Evolutionary conservation across 805 yeast genomes (phyloP).

Genomic region (Starmerella potacharoeniae): DNA sequence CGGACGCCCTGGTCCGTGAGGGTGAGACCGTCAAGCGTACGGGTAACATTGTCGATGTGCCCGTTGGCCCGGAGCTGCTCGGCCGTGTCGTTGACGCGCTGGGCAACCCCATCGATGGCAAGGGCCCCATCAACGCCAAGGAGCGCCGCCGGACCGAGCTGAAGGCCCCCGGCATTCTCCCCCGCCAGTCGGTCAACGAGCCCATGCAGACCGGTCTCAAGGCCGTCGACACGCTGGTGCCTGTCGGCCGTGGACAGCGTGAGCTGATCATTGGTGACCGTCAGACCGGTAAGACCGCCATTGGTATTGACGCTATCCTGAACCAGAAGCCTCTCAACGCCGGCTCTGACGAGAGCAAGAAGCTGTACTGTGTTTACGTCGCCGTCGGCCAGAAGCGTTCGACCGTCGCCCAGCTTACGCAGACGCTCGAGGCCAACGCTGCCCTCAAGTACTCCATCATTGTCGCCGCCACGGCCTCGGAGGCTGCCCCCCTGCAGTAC

Average conservation of each 20-base stretch:
- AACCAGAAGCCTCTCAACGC: slow-evolving; percentile 99
- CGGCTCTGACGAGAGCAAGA: slow-evolving; percentile 90
- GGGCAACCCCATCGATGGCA: slow-evolving; percentile 99
- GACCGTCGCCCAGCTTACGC: slow-evolving; percentile 98
- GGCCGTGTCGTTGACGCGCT: slow-evolving; percentile 99
- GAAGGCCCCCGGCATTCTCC: slow-evolving; percentile 99
- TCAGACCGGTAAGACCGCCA: slow-evolving; percentile 99
- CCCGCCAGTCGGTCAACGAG: slow-evolving; percentile 96
- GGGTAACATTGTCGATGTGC: slow-evolving; percentile 98
- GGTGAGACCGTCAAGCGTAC: slow-evolving; percentile 99
- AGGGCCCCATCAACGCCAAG: slow-evolving; percentile 89
- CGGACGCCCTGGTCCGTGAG: slow-evolving; percentile 96
- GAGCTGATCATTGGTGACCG: slow-evolving; percentile 99
- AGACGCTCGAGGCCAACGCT: slow-evolving; percentile 96
- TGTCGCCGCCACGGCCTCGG: slow-evolving; percentile 99
- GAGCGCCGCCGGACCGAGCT: slow-evolving; percentile 90
- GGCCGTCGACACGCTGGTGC: slow-evolving; percentile 98
- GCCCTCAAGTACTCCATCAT: slow-evolving; percentile 95
- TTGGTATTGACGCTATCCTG: slow-evolving; percentile 94
- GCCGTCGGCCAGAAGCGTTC: slow-evolving; percentile 99
- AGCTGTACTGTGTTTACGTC: slow-evolving; percentile 98
- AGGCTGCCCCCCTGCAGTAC: slow-evolving; percentile 99
- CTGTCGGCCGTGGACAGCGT: slow-evolving; percentile 99
- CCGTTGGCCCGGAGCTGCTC: slow-evolving; percentile 94
- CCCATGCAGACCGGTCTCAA: slow-evolving; percentile 99